Percentiles rank a stretch among this genome's conserved stretches.
These are phyloP conservation scores for Colletotrichum limetticola DNA, from an alignment of 2,329 filamentous ascomycete species.

Conservation along the genomic window DNA sequence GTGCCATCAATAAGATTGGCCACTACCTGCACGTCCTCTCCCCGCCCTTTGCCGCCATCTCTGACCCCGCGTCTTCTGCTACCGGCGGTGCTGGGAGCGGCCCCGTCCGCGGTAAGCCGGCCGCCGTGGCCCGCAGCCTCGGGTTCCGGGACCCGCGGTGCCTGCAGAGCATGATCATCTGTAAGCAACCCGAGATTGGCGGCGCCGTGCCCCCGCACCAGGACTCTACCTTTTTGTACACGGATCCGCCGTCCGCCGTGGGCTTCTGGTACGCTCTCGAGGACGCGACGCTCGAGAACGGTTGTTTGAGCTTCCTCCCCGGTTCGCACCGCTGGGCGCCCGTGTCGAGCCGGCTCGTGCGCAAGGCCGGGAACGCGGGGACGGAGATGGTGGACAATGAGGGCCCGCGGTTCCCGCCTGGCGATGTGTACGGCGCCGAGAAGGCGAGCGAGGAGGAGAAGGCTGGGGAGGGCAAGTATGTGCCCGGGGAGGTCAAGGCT, in stretches of 20 bases:
- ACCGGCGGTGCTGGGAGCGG: slow-evolving; percentile 42
- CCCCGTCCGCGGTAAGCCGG: slow-evolving; percentile 51
- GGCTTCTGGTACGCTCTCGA: slow-evolving; percentile 99
- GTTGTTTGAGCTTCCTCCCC: slow-evolving; percentile 86
- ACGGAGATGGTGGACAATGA: slow-evolving; percentile 79
- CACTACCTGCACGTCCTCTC: slow-evolving; percentile 80
- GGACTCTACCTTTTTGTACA: slow-evolving; percentile 93
- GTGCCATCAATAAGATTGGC: slow-evolving; percentile 90
- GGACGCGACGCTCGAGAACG: slow-evolving; percentile 87
- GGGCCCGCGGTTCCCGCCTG: slow-evolving; percentile 71
- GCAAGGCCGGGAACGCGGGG: slow-evolving; percentile 62
- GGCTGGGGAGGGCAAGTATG: slow-evolving; percentile 65
- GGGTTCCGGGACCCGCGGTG: slow-evolving; percentile 80
- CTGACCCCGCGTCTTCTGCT: slow-evolving; percentile 58
- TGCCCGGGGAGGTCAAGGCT: slow-evolving; percentile 87
- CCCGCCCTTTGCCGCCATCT: slow-evolving; percentile 70
- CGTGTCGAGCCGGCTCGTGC: slow-evolving; percentile 79
- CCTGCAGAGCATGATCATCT: slow-evolving; percentile 97
- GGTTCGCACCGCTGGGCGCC: slow-evolving; percentile 82
- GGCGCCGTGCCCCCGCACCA: slow-evolving; percentile 92
- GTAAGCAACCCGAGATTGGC: slow-evolving; percentile 97
- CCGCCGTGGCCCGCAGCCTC: slow-evolving; percentile 74
- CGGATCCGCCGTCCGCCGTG: slow-evolving; percentile 86
- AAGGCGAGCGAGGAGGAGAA: slow-evolving; percentile 51
- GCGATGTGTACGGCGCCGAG: slow-evolving; percentile 57